Evolutionary conservation across 352 stramenopile genomes (phyloP), one percentile per base, ranked within the genome.

Genomic region (Phytophthora pseudosyringae): DNA sequence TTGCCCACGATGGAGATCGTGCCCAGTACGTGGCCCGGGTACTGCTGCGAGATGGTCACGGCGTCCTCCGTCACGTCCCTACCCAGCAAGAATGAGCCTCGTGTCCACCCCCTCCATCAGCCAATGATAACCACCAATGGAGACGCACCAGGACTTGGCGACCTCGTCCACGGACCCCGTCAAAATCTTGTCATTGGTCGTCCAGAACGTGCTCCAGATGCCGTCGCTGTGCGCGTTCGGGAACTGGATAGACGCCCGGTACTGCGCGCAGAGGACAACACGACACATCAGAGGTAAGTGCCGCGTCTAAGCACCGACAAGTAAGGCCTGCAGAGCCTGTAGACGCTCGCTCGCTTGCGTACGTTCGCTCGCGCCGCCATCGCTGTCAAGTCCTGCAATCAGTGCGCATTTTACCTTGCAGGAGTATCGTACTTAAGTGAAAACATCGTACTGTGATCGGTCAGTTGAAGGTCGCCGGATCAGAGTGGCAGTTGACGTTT

Each of bases 131-230:
- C 31, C 15, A 31, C 40, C 21, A 21, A 21, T 29, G 40, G 13
- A n/a, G n/a, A 59, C 77, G 49, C 45, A 90, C 88, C 88, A 96
- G 26, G 75, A 81, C 73, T 94, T 95, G 55, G 88, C 88, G 15
- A 93, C 85, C 71, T 96, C 89, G 57, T 97, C 89, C 48, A 96
- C 84, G 1, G 88, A 96, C 43, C 88, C 89, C 8, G 86, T 93
- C 43, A 97, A 72, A 73, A 97, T 91, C 71, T 94, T 90, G 72
- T 94, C 85, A 63, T 91, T 86, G 46, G 76, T 77, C 44, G 89
- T 96, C 89, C 89, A 97, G 71, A 89, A 93, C 35, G 87, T 92
- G 74, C 80, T 94, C 86, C 88, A 97, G 46, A 97, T 92, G 60
- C 88, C 87, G 57, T 95, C 88, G 63, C 83, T 91, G 73, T 97